These are phyloP conservation scores for Rhizoclosmatium sp. DNA, from an alignment of 192 early-diverging fungal genomes.

Conservation along the genomic window DNA sequence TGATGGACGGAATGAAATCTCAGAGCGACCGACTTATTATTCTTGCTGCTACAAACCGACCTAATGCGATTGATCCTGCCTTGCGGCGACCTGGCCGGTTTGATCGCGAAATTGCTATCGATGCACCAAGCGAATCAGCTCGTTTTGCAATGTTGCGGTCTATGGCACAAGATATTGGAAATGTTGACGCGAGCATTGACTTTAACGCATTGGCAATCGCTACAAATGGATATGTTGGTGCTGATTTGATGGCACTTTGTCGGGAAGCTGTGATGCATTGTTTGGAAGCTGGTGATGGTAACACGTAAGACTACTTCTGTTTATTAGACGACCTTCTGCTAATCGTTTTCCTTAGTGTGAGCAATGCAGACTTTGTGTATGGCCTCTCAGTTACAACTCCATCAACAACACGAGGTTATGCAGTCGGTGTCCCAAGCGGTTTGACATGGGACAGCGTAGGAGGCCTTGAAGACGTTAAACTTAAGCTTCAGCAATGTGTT, in stretches of 20 bases:
- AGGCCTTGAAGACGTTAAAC: conserved; percentile 85
- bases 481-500: conserved; percentile 80
- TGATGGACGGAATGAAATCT: conserved; percentile 86
- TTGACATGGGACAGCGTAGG: conserved; percentile 86
- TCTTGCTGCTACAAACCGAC: conserved; percentile 89
- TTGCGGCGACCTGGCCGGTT: conserved; percentile 84
- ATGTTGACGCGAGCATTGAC: conserved; percentile 60
- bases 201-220: conserved; percentile 49
- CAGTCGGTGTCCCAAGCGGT: conserved; percentile 60
- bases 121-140: conserved; percentile 71
- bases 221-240: conserved; percentile 94
- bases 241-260: conserved; percentile 86
- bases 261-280: conserved; percentile 75
- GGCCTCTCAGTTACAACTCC: conserved; percentile 53
- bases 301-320: background rate
- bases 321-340: background rate
- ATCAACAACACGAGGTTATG: conserved; percentile 67
- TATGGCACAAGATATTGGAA: conserved; percentile 50
- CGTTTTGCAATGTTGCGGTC: conserved; percentile 71
- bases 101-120: conserved; percentile 84
- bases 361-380: conserved; percentile 16
- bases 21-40: conserved; percentile 68
- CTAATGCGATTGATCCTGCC: conserved; percentile 85
- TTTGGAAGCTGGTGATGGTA: conserved; percentile 15
- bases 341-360: conserved; percentile 15